Evolutionary conservation across 371 early-diverging fungal species (phyloP), one percentile per base, ranked within the genome.

Genomic region (Rhizopus arrhizus): DNA sequence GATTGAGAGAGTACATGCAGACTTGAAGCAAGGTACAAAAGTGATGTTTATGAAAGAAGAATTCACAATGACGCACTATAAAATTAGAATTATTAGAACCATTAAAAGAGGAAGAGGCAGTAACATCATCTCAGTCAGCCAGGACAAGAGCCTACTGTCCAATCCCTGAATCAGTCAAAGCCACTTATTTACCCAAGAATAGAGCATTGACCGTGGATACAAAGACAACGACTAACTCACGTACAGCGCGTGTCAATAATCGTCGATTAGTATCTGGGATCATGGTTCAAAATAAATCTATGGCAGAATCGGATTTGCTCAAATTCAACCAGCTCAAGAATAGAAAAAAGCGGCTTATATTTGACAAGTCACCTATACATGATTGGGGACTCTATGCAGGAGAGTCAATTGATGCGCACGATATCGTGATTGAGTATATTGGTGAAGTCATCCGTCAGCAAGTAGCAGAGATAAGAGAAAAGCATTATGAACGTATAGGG

Each of bases 381-480:
- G 93, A 91, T 66, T 96, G 93, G 93, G 97, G 97, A 0, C 72
- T 96, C 58, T 97, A 93, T 82, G 91, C 96, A 10, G 79, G 84
- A 62, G 94, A 95, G 70, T 78, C 72, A 15, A 93, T 97, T 53
- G 85, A 86, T 56, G 87, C 86, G 33, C 80, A 86, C 64, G 96
- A 97, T 47, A 85, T 97, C 74, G 93, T 97, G 11, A 94, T 98
- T 58, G 95, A 97, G 77, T 99, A 98, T 66, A 89, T 96, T 62
- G 99, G 99, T 22, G 97, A 98, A 77, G 75, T 90, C 10, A 91
- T 99, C 58, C 87, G 96, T 34, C 90, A 91, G 53, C 89, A 90
- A 65, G 90, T 97, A 41, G 95, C 97, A 0, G 96, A 96, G 65
- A 78, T 85, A 63, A 87, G 98, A 33, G 97, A 98, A 73, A 85